Base-by-base conservation (phyloP, 768 basidiomycete genomes). In the Mycena haematopus region DNA sequence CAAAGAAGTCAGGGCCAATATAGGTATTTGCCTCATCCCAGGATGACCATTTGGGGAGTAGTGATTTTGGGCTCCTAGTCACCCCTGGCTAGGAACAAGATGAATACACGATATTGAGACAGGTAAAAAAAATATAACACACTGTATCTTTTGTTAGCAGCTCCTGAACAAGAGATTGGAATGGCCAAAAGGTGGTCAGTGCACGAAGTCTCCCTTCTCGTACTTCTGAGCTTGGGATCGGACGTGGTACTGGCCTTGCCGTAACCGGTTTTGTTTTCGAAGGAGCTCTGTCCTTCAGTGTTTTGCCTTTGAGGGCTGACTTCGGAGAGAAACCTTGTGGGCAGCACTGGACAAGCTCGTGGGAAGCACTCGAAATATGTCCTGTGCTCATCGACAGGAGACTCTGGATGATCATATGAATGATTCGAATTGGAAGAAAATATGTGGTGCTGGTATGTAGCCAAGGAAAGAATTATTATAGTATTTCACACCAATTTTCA, bases 291-390 rank as follows among this genome's bases (percentile, higher is more conserved):
- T n/a, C n/a, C n/a, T n/a, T n/a, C n/a, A n/a, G n/a, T n/a, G n/a
- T n/a, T n/a, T n/a, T n/a, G n/a, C n/a, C n/a, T n/a, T n/a, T n/a
- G n/a, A n/a, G n/a, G n/a, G n/a, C n/a, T n/a, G n/a, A n/a, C n/a
- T n/a, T n/a, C n/a, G n/a, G n/a, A n/a, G n/a, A 9, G 77, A 78
- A 40, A 75, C 73, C 0, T 46, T 79, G 0, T 79, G 77, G 77
- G 57, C 69, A 0, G 29, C 58, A 0, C 58, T 78, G 0, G 78
- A 79, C 40, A 62, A 71, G 2, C 67, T 74, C 0, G 72, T 73
- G 0, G 31, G 67, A 0, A 72, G 68, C 10, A 69, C 71, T 0
- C 45, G 71, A 0, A 67, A 65, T 0, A 75, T 76, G 60, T 56
- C 69, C 0, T 15, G 59, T 4, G 66, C 71, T 0, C 74, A 76